Evolutionary conservation across 257 asterid species (phyloP), one percentile per base, ranked within the genome.

Genomic region (Rubia yunnanensis): DNA sequence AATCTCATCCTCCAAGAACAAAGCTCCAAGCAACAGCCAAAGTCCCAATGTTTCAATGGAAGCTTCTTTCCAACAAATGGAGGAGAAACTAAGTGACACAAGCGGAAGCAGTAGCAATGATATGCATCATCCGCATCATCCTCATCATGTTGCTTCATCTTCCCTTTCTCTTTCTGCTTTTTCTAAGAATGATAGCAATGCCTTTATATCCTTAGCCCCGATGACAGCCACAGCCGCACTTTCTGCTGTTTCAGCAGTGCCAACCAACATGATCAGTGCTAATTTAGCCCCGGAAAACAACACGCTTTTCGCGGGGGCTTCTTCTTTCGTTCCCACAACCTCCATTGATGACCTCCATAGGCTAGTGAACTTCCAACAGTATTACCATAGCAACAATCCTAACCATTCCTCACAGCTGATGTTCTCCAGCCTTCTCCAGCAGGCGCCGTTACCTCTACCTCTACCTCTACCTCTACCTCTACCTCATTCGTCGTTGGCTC

Each of bases 311-410:
- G 23, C 81, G 20, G 48, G 70, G 5, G 52, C 52, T 5, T 54
- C 85, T 15, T 55, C 77, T 59, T 57, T 46, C 74, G 9, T 63
- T 75, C 34, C 75, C n/a, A 2, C 72, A 0, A 48, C 58, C 34
- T 68, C 80, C 5, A 73, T 78, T 10, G 92, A 89, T 60, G 97
- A 92, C 50, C 94, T 92, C 20, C 95, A 89, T 18, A 84, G 82
- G 57, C 72, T 92, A 22, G 85, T 92, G 49, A 82, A 79, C 66
- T 74, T 73, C 76, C 79, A 77, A 20, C 78, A 56, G 27, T 30
- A 22, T 67, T 79, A 68, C 81, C 77, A 3, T 70, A 73, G 18
- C 78, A 64, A 18, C 30, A 68, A 55, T 44, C 83, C 84, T n/a
- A 73, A 65, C 48, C 81, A 76, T 55, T 70, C 75, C 10, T 70